Conservation (phyloP, 768 basidiomycete species). For the Suillus subalutaceus region DNA sequence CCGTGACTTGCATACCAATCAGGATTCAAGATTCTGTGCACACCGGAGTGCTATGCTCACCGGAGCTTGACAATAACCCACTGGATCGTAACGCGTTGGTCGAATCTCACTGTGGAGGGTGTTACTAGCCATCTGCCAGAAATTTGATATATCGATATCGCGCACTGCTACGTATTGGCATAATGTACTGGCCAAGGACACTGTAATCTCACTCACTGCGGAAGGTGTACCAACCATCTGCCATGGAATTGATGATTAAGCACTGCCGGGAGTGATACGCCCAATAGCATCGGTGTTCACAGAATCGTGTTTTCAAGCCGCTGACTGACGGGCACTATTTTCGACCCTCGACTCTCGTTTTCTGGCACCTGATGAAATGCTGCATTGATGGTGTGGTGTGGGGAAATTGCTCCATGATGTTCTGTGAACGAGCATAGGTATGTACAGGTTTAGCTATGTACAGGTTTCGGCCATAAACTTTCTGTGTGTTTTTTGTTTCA, state of each 20-base stretch:
- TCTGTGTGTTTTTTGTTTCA: background rate
- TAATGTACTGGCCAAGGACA: background rate
- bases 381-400: background rate
- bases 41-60: background rate
- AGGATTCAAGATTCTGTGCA: background rate
- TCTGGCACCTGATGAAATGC: background rate
- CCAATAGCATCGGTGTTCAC: background rate
- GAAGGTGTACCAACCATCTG: background rate
- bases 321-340: background rate
- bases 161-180: background rate
- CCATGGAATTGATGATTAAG: background rate
- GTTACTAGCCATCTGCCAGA: background rate
- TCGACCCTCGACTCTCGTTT: background rate
- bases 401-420: background rate
- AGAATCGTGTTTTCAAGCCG: background rate
- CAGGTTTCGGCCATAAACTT: background rate
- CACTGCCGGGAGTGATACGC: background rate
- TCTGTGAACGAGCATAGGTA: background rate
- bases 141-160: background rate
- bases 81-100: background rate
- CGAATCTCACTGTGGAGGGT: background rate
- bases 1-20: background rate
- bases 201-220: background rate
- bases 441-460: slow-evolving; percentile 1
- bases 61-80: background rate